phyloP scores from a whole-genome alignment of 108 stramenopile genomes.

The Licmophora abbreviata region DNA sequence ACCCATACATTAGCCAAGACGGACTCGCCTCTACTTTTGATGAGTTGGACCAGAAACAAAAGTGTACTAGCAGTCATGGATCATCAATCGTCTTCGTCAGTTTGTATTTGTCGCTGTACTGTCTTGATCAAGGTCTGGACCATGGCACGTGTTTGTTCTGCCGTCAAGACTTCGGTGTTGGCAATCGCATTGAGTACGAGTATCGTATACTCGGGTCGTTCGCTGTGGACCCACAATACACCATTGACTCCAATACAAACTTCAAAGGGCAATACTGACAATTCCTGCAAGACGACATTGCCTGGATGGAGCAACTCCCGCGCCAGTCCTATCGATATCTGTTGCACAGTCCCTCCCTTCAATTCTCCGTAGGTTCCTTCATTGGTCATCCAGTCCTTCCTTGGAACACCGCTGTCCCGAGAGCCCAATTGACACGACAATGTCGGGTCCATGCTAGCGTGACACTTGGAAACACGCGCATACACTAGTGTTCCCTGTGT shows the following conservation, averaged over 20 bases:
- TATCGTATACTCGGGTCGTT: conserved; percentile 59
- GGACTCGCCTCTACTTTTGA: no score
- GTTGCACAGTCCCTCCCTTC: conserved; percentile 46
- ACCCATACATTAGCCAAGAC: no score
- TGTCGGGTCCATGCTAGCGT: conserved; percentile 48
- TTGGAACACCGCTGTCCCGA: conserved; percentile 49
- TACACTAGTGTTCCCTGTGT: conserved; percentile 59
- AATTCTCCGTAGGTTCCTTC: conserved; percentile 77
- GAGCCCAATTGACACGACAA: conserved; percentile 62
- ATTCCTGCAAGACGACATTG: conserved; percentile 50
- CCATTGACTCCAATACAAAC: conserved; percentile 78
- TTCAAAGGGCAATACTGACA: conserved; percentile 62
- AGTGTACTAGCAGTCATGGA: no score
- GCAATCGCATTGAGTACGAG: conserved; percentile 68
- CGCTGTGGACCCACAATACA: conserved; percentile 66
- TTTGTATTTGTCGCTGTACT: conserved; percentile 34
- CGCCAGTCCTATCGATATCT: conserved; percentile 64
- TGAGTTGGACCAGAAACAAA: no score
- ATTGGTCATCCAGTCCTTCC: conserved; percentile 84
- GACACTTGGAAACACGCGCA: conserved; percentile 38
- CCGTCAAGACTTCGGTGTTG: conserved; percentile 68
- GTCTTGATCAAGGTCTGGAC: conserved; percentile 68
- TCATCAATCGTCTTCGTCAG: conserved; percentile 18
- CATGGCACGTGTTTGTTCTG: conserved; percentile 68
- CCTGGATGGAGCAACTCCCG: conserved; percentile 51